Base-by-base conservation (phyloP, 1,139 yeast genomes). In the Candida smagusa region DNA sequence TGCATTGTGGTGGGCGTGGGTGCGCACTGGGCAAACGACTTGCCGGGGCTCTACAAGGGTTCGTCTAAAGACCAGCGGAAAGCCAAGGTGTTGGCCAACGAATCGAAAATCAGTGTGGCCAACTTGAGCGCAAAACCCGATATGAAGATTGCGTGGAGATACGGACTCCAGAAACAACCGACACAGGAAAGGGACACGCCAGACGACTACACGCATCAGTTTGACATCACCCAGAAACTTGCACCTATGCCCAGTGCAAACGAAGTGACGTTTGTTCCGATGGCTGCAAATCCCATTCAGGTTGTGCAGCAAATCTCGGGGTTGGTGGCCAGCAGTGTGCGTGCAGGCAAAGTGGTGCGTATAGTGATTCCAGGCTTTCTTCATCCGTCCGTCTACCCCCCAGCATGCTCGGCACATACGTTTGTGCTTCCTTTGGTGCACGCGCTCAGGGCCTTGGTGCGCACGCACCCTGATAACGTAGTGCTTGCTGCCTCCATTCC, bases 121-220 rank as follows among this genome's bases (percentile, higher is more conserved):
- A 85, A 85, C 52, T 54, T 84, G 48, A n/a, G 13, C 9, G 69
- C 68, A 38, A 11, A 22, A 6, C 42, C 46, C 27, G 86, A 83
- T 47, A 61, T 87, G 68, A 84, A 81, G 54, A 87, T 87, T 50
- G 95, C 96, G 2, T 87, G 96, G 96, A 75, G 95, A 52, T 87
- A 87, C 50, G 88, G 88, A 0, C 57, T 81, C 37, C 74, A 71
- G 31, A 75, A 76, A 39, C 73, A 62, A 32, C 45, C 3, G 54
- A 61, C 28, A 50, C 49, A 22, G 16, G 40, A 7, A 38, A 36
- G 9, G 22, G 50, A 40, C 8, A 45, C 41, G 19, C 16, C 25
- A 49, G 79, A 77, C 34, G 56, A 78, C 50, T 81, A 81, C 61
- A 79, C 68, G 51, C 66, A 82, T 56, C 94, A 77, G 59, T 87